These are phyloP conservation scores for Coemansia sp. DNA, from an alignment of 192 early-diverging fungal species.

Conservation along the genomic window DNA sequence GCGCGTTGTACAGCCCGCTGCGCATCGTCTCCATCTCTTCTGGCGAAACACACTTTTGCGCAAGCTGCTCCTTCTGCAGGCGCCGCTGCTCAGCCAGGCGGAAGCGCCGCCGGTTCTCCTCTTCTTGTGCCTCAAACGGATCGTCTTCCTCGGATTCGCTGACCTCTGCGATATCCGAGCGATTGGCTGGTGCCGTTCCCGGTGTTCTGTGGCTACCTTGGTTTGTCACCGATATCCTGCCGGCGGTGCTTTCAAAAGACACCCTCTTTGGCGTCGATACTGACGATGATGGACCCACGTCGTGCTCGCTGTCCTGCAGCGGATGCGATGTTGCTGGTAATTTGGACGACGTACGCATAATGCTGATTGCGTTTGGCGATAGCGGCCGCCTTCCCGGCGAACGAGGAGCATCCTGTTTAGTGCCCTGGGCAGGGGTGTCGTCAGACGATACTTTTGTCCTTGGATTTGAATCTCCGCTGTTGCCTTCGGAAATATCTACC, in stretches of 20 bases:
- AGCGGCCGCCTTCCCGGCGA: neutral
- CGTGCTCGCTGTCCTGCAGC: constrained; percentile 9
- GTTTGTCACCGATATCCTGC: neutral
- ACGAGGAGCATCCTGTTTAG: neutral
- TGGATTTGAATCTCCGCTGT: neutral
- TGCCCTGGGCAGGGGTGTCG: neutral
- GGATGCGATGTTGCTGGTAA: constrained; percentile 29
- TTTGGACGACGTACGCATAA: constrained; percentile 26
- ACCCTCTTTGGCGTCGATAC: constrained; percentile 11
- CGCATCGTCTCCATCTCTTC: constrained; percentile 43
- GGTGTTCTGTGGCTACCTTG: neutral
- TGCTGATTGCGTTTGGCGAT: constrained; percentile 4
- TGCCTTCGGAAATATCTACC: neutral
- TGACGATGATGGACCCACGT: constrained; percentile 9
- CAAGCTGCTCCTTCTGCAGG: constrained; percentile 35
- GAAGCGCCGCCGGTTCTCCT: constrained; percentile 38
- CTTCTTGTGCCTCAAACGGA: constrained; percentile 27
- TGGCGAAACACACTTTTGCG: constrained; percentile 29
- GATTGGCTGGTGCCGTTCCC: neutral
- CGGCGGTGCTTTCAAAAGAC: constrained; percentile 23
- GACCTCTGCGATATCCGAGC: constrained; percentile 21
- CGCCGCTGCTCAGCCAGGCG: constrained; percentile 34
- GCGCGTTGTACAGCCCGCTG: constrained; percentile 59
- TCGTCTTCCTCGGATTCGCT: constrained; percentile 17
- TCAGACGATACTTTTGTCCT: neutral